Evolutionary conservation across 139 green algal genomes (phyloP).

Genomic region (Chlorella sp.): DNA sequence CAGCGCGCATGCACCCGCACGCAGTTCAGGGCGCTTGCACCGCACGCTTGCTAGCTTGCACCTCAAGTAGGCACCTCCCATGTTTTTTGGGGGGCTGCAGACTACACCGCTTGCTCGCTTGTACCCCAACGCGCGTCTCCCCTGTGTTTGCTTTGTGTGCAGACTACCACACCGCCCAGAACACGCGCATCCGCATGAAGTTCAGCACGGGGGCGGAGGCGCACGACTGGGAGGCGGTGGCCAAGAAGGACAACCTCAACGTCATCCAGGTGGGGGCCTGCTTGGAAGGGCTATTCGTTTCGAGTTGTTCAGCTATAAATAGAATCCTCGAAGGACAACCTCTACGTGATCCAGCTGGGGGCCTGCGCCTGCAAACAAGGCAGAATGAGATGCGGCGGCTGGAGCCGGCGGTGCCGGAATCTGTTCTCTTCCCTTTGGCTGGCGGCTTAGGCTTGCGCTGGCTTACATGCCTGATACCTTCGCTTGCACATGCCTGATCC

Average conservation of each 20-base stretch:
- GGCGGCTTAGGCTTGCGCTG: neutral
- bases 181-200: conserved; percentile 79
- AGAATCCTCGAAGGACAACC: neutral
- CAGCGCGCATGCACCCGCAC: no score
- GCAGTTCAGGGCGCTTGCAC: no score
- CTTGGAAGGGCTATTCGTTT: neutral
- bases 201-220: conserved; percentile 88
- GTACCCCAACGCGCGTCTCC: no score
- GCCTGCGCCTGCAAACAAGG: no score
- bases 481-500: no score
- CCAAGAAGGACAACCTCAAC: conserved; percentile 96
- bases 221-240: conserved; percentile 87
- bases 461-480: neutral
- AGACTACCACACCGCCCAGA: conserved; percentile 69
- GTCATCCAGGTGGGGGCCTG: conserved; percentile 50
- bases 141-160: no score
- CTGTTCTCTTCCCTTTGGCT: neutral
- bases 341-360: neutral
- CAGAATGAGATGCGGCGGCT: no score
- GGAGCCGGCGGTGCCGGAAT: no score
- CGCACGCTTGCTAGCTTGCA: neutral
- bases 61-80: no score
- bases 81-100: no score
- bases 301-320: neutral
- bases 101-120: no score